Evolutionary conservation across 1,284 basidiomycete species (phyloP).

Genomic region (Apiotrichum porosum): DNA sequence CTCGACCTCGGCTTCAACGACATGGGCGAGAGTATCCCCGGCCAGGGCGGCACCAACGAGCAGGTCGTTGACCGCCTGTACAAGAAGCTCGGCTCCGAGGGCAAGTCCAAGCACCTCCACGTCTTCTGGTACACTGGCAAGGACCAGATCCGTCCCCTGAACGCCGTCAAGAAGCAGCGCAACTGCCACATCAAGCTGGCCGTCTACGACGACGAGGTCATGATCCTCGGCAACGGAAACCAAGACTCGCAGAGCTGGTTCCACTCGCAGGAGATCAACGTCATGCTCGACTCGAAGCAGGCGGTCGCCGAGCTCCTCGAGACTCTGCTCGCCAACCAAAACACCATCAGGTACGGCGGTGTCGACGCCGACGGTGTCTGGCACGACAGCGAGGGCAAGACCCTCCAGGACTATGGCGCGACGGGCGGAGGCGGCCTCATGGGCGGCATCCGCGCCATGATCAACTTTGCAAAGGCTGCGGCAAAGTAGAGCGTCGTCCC

Average conservation of each 20-base stretch:
- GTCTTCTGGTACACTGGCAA: constrained; percentile 58
- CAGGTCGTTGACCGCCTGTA: constrained; percentile 66
- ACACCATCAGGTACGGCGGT: constrained; percentile 63
- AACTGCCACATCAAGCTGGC: constrained; percentile 77
- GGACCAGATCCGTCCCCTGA: constrained; percentile 66
- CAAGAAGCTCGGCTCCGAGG: constrained; percentile 52
- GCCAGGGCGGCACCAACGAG: constrained; percentile 76
- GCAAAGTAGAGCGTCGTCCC: constrained; percentile 11
- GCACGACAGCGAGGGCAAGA: constrained; percentile 57
- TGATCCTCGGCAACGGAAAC: constrained; percentile 58
- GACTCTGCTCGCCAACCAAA: constrained; percentile 62
- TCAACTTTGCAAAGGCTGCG: constrained; percentile 38
- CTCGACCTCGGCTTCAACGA: constrained; percentile 67
- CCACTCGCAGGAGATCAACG: constrained; percentile 72
- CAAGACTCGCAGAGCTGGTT: constrained; percentile 66
- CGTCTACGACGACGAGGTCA: constrained; percentile 64
- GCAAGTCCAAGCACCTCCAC: constrained; percentile 57
- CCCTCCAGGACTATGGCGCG: constrained; percentile 45
- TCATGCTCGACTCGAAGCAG: constrained; percentile 63
- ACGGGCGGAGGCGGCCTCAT: constrained; percentile 38
- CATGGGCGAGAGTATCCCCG: constrained; percentile 60
- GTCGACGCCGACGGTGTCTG: constrained; percentile 63
- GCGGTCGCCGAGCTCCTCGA: constrained; percentile 63
- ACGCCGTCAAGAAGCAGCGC: constrained; percentile 65
- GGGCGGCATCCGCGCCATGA: constrained; percentile 39